A percentile compares a stretch with the other conserved stretches of the same genome.
phyloP scores from a whole-genome alignment of 2,329 filamentous ascomycete genomes.

The Neonectria coccinea region DNA sequence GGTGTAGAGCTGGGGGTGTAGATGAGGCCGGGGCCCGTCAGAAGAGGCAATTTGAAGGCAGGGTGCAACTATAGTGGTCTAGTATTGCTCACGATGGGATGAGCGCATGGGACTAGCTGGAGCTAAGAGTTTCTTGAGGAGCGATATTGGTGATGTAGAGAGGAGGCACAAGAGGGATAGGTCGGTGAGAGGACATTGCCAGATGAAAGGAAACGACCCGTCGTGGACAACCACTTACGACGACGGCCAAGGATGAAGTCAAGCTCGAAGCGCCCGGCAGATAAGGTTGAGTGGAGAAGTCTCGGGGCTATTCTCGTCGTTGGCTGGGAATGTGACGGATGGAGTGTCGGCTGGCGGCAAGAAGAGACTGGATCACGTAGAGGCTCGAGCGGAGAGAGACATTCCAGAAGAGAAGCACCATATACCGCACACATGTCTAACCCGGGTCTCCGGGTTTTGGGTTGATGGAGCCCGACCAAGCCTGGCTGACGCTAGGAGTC shows the following conservation, averaged over 20 bases:
- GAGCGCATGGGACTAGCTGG: slow-evolving; percentile 22
- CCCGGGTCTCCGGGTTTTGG: slow-evolving; percentile 23
- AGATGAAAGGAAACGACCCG: slow-evolving; percentile 16
- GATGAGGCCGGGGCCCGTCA: slow-evolving; percentile 7
- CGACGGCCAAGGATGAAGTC: slow-evolving; percentile 5
- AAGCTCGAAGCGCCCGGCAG: slow-evolving; percentile 24
- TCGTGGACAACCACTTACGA: slow-evolving; percentile 23
- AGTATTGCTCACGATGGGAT: slow-evolving; percentile 5
- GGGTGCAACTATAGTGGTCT: slow-evolving; percentile 14
- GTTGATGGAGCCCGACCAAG: slow-evolving; percentile 8
- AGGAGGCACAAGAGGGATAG: too few species aligned
- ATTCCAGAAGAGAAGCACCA: slow-evolving; percentile 11
- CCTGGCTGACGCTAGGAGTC: neutral
- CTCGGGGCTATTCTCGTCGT: neutral
- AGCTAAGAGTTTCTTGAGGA: slow-evolving; percentile 13
- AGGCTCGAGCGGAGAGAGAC: neutral
- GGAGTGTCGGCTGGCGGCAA: neutral
- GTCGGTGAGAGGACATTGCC: neutral
- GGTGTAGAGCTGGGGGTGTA: neutral
- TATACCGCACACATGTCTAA: neutral
- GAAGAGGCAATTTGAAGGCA: slow-evolving; percentile 12
- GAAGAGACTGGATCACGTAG: too few species aligned
- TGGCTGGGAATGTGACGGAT: slow-evolving; percentile 8
- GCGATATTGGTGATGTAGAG: neutral
- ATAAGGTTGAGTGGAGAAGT: slow-evolving; percentile 21